Evolutionary conservation across 441 rosid genomes (phyloP).

Genomic region (Geranium incanum): DNA sequence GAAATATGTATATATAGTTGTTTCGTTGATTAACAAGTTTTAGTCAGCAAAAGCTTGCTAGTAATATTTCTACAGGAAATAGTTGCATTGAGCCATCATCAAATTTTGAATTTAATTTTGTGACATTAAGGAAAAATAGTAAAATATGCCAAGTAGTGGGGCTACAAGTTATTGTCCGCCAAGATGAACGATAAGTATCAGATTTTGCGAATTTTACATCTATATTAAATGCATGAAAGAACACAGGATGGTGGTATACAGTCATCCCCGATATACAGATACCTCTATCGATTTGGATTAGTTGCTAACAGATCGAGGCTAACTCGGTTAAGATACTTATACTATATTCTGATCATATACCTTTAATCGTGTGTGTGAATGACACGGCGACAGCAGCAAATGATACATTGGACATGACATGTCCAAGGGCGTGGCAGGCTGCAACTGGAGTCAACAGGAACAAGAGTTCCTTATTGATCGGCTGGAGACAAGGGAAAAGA

Average conservation of each 20-base stretch:
- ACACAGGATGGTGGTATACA: neutral
- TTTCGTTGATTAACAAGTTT: neutral
- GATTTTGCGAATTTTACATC: too few relatives aligned
- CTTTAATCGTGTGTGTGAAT: conserved; percentile 60
- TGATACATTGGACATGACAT: conserved; percentile 62
- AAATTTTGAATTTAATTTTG: neutral
- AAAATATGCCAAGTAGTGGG: neutral
- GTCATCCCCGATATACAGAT: too few relatives aligned
- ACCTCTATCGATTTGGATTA: neutral
- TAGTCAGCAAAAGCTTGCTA: neutral
- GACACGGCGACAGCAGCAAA: conserved; percentile 69
- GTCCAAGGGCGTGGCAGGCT: conserved; percentile 60
- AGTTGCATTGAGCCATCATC: neutral
- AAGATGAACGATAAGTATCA: too few relatives aligned
- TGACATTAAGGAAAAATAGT: neutral
- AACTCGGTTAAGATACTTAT: neutral
- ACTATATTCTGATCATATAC: conserved; percentile 21
- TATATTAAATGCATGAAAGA: neutral
- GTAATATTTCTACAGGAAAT: neutral
- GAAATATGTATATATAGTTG: conserved; percentile 17
- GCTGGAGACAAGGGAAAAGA: neutral
- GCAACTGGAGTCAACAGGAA: conserved; percentile 49
- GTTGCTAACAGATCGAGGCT: neutral
- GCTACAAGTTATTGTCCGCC: too few relatives aligned
- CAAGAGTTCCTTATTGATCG: conserved; percentile 36